phyloP scores from a whole-genome alignment of 2,329 filamentous ascomycete species.

The Colletotrichum graminicola region DNA sequence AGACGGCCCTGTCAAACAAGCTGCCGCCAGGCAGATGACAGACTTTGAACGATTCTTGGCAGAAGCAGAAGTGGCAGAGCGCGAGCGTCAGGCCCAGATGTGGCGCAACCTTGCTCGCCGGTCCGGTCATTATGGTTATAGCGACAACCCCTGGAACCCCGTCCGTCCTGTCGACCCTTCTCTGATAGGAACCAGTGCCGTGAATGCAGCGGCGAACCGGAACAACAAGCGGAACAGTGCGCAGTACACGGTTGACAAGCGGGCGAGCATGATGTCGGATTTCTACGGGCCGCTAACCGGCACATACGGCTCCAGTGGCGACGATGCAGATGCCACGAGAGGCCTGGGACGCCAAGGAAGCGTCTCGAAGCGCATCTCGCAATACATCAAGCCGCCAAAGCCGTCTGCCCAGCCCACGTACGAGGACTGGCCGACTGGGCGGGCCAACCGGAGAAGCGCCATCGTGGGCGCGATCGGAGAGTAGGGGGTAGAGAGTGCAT shows the following conservation, averaged over 20 bases:
- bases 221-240: slow-evolving; percentile 36
- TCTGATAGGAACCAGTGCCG: slow-evolving; percentile 6
- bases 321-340: slow-evolving; percentile 23
- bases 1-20: slow-evolving; percentile 3
- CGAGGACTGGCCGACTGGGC: slow-evolving; percentile 26
- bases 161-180: slow-evolving; percentile 17
- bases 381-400: slow-evolving; percentile 52
- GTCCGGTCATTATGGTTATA: slow-evolving; percentile 35
- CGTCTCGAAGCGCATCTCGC: slow-evolving; percentile 62
- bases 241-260: slow-evolving; percentile 30
- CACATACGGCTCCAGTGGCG: neutral
- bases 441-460: slow-evolving; percentile 28
- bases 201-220: neutral
- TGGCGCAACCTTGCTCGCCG: slow-evolving; percentile 44
- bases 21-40: slow-evolving; percentile 11
- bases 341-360: slow-evolving; percentile 46
- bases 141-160: slow-evolving; percentile 19
- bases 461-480: slow-evolving; percentile 23
- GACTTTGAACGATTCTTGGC: slow-evolving; percentile 49
- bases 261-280: slow-evolving; percentile 32
- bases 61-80: slow-evolving; percentile 46
- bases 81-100: slow-evolving; percentile 43
- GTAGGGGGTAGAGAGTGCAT: neutral
- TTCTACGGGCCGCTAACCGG: slow-evolving; percentile 19
- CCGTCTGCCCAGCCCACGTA: neutral